These are phyloP conservation scores for Stygiomarasmius scandens DNA, from an alignment of 1,284 basidiomycete genomes.

Conservation along the genomic window DNA sequence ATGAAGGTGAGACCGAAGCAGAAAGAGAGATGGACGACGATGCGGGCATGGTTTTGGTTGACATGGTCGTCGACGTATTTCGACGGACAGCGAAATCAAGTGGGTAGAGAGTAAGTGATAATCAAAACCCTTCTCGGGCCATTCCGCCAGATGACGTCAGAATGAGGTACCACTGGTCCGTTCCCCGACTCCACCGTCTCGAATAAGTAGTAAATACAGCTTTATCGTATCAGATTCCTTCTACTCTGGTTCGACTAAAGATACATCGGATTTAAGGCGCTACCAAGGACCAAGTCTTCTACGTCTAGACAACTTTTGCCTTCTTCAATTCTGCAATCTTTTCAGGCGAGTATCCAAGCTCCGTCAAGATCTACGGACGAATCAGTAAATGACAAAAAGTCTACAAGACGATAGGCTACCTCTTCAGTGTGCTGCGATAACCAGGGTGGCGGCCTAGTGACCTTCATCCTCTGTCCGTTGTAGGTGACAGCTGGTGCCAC, in stretches of 20 bases:
- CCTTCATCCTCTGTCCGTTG: slow-evolving; percentile 80
- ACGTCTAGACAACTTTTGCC: slow-evolving; percentile 57
- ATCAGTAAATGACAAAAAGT: slow-evolving; percentile 10
- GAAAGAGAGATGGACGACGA: neutral
- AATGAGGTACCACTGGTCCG: neutral
- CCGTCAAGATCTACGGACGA: slow-evolving; percentile 57
- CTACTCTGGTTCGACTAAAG: no score
- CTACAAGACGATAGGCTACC: slow-evolving; percentile 40
- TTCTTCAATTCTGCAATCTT: slow-evolving; percentile 57
- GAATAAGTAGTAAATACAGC: neutral
- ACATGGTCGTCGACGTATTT: no score
- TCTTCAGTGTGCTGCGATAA: slow-evolving; percentile 83
- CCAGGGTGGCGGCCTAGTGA: slow-evolving; percentile 80
- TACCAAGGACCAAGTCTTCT: no score
- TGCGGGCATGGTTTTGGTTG: neutral
- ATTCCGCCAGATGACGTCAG: no score
- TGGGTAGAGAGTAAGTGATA: no score
- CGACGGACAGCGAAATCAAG: no score
- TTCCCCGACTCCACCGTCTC: slow-evolving; percentile 2
- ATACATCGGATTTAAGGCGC: no score
- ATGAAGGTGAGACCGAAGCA: neutral
- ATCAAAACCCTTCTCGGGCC: no score
- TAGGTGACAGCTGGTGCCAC: slow-evolving; percentile 88
- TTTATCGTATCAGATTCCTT: no score
- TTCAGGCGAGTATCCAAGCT: slow-evolving; percentile 67